A percentile compares a stretch with the other conserved stretches of the same genome.
phyloP scores from a whole-genome alignment of 345 rosid genomes.

The Bruguiera sexangula region DNA sequence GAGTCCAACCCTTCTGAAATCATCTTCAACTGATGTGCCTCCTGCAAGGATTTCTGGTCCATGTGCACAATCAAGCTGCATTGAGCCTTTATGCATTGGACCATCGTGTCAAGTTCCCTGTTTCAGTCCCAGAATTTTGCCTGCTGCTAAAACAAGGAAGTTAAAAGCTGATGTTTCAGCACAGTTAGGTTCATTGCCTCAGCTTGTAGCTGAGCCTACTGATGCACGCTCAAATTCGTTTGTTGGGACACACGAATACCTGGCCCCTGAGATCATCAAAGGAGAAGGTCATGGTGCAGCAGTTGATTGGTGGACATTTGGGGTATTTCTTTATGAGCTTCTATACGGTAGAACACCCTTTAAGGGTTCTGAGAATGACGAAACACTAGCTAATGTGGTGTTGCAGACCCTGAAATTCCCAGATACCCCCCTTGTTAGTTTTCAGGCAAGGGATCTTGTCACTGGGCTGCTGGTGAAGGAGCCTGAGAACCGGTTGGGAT shows the following conservation, averaged over 20 bases:
- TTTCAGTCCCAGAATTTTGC: slow-evolving; percentile 77
- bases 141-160: slow-evolving; percentile 58
- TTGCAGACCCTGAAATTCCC: slow-evolving; percentile 71
- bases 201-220: slow-evolving; percentile 92
- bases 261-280: slow-evolving; percentile 93
- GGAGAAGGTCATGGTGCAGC: slow-evolving; percentile 98
- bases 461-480: slow-evolving; percentile 69
- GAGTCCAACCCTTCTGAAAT: slow-evolving; percentile 72
- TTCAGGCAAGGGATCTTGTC: slow-evolving; percentile 80
- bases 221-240: slow-evolving; percentile 93
- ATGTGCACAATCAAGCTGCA: slow-evolving; percentile 61
- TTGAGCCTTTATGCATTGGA: slow-evolving; percentile 70
- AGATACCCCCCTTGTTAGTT: slow-evolving; percentile 64
- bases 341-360: slow-evolving; percentile 82
- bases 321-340: slow-evolving; percentile 80
- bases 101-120: slow-evolving; percentile 80
- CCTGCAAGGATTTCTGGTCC: slow-evolving; percentile 65
- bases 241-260: slow-evolving; percentile 92
- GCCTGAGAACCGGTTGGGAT: slow-evolving; percentile 74
- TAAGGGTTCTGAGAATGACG: slow-evolving; percentile 76
- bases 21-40: slow-evolving; percentile 42
- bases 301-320: slow-evolving; percentile 98
- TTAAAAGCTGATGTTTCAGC: slow-evolving; percentile 45
- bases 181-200: slow-evolving; percentile 63
- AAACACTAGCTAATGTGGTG: slow-evolving; percentile 76